Evolutionary conservation across 139 green algal species (phyloP).

Genomic region (Nannochloris sp.): DNA sequence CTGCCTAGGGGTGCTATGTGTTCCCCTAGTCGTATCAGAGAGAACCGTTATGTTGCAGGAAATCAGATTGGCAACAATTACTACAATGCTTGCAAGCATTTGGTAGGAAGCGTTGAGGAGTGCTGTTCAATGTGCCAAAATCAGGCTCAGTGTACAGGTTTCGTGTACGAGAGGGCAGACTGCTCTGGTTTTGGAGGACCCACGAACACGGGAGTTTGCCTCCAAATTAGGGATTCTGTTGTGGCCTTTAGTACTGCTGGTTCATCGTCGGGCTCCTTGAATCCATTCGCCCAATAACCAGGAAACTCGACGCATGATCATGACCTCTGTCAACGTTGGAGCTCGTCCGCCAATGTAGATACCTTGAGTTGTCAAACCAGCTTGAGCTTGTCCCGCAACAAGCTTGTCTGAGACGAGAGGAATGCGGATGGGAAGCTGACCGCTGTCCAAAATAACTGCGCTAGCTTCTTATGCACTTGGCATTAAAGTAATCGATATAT

Average conservation of each 20-base stretch:
- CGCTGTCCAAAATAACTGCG: too few species aligned
- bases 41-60: background rate
- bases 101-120: constrained; percentile 5
- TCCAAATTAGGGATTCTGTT: background rate
- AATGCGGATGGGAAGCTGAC: too few species aligned
- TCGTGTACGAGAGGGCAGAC: constrained; percentile 7
- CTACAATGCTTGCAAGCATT: constrained; percentile 5
- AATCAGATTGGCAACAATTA: constrained; percentile 2
- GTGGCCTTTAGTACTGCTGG: background rate
- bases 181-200: constrained; percentile 11
- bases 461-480: too few species aligned
- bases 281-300: background rate
- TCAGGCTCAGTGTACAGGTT: background rate
- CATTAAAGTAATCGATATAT: too few species aligned
- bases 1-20: background rate
- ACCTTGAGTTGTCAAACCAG: too few species aligned
- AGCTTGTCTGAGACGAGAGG: too few species aligned
- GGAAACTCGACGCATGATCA: too few species aligned
- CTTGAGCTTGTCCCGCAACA: too few species aligned
- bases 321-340: too few species aligned
- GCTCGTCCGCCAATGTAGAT: too few species aligned
- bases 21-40: background rate
- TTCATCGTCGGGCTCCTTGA: background rate
- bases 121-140: constrained; percentile 8
- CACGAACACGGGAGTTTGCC: constrained; percentile 1